Evolutionary conservation across 257 asterid genomes (phyloP).

Genomic region (Mentha longifolia): DNA sequence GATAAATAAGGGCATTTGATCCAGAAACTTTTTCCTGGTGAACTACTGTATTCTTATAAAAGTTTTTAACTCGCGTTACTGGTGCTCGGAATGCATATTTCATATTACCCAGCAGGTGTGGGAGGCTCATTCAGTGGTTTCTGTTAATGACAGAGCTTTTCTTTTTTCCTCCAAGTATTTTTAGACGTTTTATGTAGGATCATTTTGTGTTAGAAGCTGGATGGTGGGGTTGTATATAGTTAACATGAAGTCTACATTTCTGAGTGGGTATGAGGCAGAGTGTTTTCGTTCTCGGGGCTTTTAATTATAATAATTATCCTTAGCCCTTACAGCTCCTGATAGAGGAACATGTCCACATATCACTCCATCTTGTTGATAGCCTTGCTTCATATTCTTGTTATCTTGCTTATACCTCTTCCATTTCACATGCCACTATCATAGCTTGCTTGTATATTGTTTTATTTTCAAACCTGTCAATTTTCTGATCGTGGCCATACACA

Average conservation of each 20-base stretch:
- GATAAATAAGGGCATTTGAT: not conserved
- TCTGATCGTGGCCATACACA: not conserved
- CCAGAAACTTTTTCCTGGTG: not conserved
- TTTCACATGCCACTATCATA: not conserved
- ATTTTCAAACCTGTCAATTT: not conserved
- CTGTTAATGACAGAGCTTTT: constrained; percentile 11
- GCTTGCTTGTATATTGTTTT: not conserved
- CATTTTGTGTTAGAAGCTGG: not conserved
- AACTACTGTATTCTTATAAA: not conserved
- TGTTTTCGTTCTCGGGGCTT: not conserved
- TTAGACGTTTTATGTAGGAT: not conserved
- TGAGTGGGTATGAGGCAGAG: not conserved
- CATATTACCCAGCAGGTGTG: not conserved
- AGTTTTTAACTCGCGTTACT: not conserved
- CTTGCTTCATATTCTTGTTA: not conserved
- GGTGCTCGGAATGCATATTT: constrained; percentile 9
- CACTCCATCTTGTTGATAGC: not conserved
- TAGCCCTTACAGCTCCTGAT: constrained; percentile 7
- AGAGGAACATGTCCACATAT: not conserved
- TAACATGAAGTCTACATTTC: not conserved
- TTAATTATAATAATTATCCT: not conserved
- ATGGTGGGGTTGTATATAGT: not conserved
- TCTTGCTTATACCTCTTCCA: not conserved
- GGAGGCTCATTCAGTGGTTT: not conserved
- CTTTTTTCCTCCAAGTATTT: not conserved